Conservation (phyloP, 2,329 filamentous ascomycete species). For the Fusarium sp. region DNA sequence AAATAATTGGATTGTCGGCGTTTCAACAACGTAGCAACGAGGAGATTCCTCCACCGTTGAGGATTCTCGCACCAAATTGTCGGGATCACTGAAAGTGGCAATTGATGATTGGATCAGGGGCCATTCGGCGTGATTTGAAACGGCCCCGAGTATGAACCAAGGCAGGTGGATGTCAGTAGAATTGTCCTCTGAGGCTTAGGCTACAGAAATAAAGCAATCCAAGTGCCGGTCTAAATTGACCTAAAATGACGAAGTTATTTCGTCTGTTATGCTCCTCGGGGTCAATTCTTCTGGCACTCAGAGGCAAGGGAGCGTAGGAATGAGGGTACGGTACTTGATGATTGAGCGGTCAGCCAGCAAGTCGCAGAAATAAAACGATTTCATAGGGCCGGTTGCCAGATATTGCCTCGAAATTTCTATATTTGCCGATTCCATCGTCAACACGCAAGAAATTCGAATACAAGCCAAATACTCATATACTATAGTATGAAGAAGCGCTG, state of each 20-base stretch:
- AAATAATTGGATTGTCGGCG: neutral
- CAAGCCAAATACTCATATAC: neutral
- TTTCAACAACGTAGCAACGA: neutral
- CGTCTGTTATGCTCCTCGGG: too few relatives aligned
- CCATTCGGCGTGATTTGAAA: conserved; percentile 14
- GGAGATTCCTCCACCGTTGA: neutral
- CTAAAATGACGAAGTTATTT: too few relatives aligned
- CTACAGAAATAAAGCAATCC: too few relatives aligned
- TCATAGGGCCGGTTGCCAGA: neutral
- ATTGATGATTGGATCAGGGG: neutral
- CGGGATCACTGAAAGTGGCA: neutral
- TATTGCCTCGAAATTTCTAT: neutral
- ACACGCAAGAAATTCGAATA: conserved; percentile 22
- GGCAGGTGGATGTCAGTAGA: too few relatives aligned
- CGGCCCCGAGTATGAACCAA: conserved; percentile 9
- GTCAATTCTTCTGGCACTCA: too few relatives aligned
- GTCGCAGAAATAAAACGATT: neutral
- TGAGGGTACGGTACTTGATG: neutral
- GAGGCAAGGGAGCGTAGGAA: conserved; percentile 9
- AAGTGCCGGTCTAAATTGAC: too few relatives aligned
- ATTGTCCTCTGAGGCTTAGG: too few relatives aligned
- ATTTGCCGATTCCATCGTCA: conserved; percentile 55
- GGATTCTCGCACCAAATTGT: neutral
- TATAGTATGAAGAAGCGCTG: neutral
- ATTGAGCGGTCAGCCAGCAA: neutral